A percentile compares a stretch with the other conserved stretches of the same genome.
Conservation (phyloP, 176 grass and related monocot genomes). For the Eragrostis curvula region DNA sequence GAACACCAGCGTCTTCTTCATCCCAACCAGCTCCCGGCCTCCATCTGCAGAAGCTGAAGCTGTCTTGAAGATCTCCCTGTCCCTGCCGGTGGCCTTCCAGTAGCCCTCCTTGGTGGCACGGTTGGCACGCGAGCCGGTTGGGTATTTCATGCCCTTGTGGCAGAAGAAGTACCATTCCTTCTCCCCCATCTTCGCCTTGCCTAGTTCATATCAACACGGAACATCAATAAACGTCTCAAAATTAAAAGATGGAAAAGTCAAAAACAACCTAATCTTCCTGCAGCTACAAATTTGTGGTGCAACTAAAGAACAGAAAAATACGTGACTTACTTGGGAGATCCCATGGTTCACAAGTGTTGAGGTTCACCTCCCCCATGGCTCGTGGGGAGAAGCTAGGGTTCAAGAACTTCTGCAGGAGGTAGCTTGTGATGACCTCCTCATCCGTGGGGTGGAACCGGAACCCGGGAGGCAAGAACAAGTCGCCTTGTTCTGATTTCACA, state of each 20-base stretch:
- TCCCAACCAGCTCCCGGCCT: conserved; percentile 47
- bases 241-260: background rate
- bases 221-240: background rate
- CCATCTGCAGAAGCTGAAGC: background rate
- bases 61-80: conserved; percentile 67
- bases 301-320: background rate
- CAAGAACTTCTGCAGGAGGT: conserved; percentile 49
- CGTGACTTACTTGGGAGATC: conserved; percentile 68
- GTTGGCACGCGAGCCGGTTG: conserved; percentile 66
- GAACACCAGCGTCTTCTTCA: conserved; percentile 93
- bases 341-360: conserved; percentile 95
- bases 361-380: conserved; percentile 66
- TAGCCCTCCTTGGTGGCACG: conserved; percentile 77
- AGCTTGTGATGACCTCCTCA: conserved; percentile 57
- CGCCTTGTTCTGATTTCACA: conserved; percentile 20
- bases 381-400: conserved; percentile 48
- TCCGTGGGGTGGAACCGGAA: conserved; percentile 70
- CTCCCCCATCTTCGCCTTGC: conserved; percentile 74
- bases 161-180: conserved; percentile 80
- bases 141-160: conserved; percentile 76
- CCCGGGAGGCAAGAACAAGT: conserved; percentile 52
- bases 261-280: background rate
- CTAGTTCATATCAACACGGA: conserved; percentile 18
- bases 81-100: conserved; percentile 89
- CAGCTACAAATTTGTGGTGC: background rate